Conservation (phyloP, 495 filamentous ascomycete species). For the Neurospora sp. region DNA sequence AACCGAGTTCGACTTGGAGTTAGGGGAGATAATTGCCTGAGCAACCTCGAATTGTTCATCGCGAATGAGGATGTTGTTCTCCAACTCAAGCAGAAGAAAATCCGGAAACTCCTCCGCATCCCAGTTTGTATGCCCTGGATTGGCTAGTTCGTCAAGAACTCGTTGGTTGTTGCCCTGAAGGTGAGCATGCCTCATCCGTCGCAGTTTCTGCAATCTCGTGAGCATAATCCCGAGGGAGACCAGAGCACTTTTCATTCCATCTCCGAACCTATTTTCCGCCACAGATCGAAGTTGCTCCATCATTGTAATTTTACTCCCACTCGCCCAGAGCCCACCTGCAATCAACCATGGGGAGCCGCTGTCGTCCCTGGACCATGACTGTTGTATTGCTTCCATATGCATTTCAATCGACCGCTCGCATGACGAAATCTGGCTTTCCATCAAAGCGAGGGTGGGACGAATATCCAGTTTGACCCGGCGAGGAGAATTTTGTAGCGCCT, state of each 20-base stretch:
- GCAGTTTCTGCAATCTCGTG: constrained; percentile 35
- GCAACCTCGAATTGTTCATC: constrained; percentile 44
- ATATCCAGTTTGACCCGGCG: constrained; percentile 1
- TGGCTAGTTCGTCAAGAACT: constrained; percentile 29
- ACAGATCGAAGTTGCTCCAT: constrained; percentile 43
- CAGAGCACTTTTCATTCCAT: constrained; percentile 34
- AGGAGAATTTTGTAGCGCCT: constrained; percentile 8
- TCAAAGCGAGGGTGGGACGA: not conserved
- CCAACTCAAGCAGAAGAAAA: constrained; percentile 51
- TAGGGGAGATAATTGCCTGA: constrained; percentile 37
- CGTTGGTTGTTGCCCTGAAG: not conserved
- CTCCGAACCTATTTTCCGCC: constrained; percentile 19
- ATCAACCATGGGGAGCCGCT: constrained; percentile 36
- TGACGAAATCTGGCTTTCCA: constrained; percentile 1
- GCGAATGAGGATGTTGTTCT: constrained; percentile 43
- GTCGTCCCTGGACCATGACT: constrained; percentile 17
- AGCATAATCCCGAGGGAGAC: constrained; percentile 32
- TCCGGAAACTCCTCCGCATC: constrained; percentile 33
- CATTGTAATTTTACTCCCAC: constrained; percentile 35
- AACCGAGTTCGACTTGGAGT: constrained; percentile 37
- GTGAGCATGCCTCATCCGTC: constrained; percentile 10
- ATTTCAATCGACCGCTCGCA: constrained; percentile 11
- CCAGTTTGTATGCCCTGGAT: constrained; percentile 46
- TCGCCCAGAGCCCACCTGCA: constrained; percentile 42
- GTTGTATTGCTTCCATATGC: constrained; percentile 9